phyloP scores from a whole-genome alignment of 2,329 filamentous ascomycete species.

The Diatrype stigma region DNA sequence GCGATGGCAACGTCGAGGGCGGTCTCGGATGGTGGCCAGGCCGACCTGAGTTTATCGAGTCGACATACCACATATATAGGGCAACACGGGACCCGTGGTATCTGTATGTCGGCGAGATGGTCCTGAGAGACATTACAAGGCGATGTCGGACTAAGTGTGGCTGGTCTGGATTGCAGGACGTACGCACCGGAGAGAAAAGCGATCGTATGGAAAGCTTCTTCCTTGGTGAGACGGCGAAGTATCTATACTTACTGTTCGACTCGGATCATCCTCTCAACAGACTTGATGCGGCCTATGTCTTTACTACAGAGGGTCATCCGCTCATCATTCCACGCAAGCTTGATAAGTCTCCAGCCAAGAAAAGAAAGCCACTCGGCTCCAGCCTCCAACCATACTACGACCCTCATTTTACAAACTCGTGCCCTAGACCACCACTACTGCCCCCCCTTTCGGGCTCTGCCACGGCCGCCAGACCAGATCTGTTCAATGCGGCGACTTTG shows the following conservation, averaged over 20 bases:
- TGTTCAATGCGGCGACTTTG: constrained; percentile 86
- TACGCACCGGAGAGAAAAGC: constrained; percentile 75
- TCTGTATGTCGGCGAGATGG: constrained; percentile 93
- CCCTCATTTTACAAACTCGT: constrained; percentile 53
- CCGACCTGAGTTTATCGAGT: constrained; percentile 94
- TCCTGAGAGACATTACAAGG: constrained; percentile 78
- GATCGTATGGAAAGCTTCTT: constrained; percentile 99
- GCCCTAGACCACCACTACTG: constrained; percentile 57
- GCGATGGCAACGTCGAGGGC: constrained; percentile 76
- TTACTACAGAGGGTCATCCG: constrained; percentile 94
- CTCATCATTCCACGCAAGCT: constrained; percentile 68
- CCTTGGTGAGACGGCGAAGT: constrained; percentile 92
- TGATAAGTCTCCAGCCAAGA: constrained; percentile 17
- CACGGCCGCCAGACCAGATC: constrained; percentile 71
- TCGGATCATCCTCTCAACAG: constrained; percentile 81
- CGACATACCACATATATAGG: constrained; percentile 91
- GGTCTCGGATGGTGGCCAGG: constrained; percentile 94
- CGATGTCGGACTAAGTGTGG: constrained; percentile 89
- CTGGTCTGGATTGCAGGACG: constrained; percentile 85
- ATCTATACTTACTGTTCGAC: constrained; percentile 89
- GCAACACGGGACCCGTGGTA: constrained; percentile 96
- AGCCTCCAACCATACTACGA: constrained; percentile 35
- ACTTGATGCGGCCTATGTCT: constrained; percentile 82
- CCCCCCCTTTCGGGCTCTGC: constrained; percentile 71
- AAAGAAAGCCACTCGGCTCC: background rate